Base-by-base conservation (phyloP, 2,329 filamentous ascomycete species). In the Trichoderma atroviride region DNA sequence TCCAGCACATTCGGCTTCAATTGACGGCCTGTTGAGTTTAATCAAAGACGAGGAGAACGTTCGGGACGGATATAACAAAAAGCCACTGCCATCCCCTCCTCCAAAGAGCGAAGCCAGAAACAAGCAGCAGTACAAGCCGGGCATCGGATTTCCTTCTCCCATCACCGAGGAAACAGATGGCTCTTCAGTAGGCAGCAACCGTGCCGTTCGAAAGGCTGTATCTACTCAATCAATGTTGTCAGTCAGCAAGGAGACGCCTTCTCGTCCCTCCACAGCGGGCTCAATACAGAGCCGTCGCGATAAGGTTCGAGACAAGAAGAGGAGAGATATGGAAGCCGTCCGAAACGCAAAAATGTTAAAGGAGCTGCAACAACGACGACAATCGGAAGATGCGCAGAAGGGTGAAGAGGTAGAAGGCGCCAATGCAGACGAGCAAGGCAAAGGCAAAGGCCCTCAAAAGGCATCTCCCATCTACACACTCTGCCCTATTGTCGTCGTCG, bases 401-500 rank as follows among this genome's bases (percentile, higher is more conserved):
- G 31, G 58, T 19, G 10, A 37, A 52, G 19, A 60, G 59, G 40
- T 19, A 19, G 47, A 37, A 37, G 13, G n/a, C 9, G n/a, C n/a
- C 11, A n/a, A 33, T n/a, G 31, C 24, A 24, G 19, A 58, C 11
- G 58, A 5, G 5, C 52, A 56, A 13, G 27, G 35, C 16, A 43
- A 37, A 27, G 22, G 22, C 4, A 19, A 29, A 13, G 50, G 53
- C 29, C 14, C 64, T 27, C 55, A 31, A 14, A 52, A 43, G 16
- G 40, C 22, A 40, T 24, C 57, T 22, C 43, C 31, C 3, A 37
- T 27, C 35, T 47, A 64, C 19, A 77, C 75, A 5, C 73, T 82
- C 27, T 78, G 76, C 31, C 74, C 78, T 40, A 78, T 84, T 53
- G 80, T 83, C 76, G 80, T 81, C 3, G 79, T 82, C 1, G 76